Base-by-base conservation (phyloP, 1,139 yeast species). In the Scheffersomyces parashehatae region DNA sequence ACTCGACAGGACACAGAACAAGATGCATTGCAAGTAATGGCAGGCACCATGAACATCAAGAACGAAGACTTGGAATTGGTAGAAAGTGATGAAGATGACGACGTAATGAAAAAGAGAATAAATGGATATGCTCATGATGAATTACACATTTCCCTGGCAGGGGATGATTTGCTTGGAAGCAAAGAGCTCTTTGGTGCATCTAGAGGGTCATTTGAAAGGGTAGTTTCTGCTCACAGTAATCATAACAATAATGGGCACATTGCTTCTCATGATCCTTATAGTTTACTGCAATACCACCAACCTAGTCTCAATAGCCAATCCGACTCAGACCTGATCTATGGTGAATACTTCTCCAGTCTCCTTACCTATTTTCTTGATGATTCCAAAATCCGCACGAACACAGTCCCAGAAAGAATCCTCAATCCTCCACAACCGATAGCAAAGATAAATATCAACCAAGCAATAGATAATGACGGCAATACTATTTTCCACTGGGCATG, bases 401-500 rank as follows among this genome's bases (percentile, higher is more conserved):
- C 43, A 30, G 59, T 72, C 7, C 77, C 77, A 1, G 67, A 65
- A 34, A 56, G 55, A 37, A 55, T 74, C 31, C 47, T 66, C 29
- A 60, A 59, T 34, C 79, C 79, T 2, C 79, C 79, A 0, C 68
- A 66, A 43, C 79, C 79, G 9, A 54, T 70, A 5, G 54, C 68
- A 20, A 69, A 73, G 26, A 68, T 88, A 36, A 79, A 82, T 50
- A 76, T 89, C 43, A 90, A 88, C 56, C 88, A 89, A 34, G 83
- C 97, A 2, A 88, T 95, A 39, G 99, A 95, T 64, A 95, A 87
- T 54, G 82, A 86, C 45, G 98, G 98, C 0, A 95, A 93, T 58
- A 85, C 97, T 0, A 90, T 96, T 1, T 74, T 95, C 46, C 99
- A 95, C 63, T 88, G 98, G 96, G 96, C 97, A 1, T 85, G 98